Base-by-base conservation (phyloP, 1,139 yeast species). In the Zygosaccharomyces pseudobailii region DNA sequence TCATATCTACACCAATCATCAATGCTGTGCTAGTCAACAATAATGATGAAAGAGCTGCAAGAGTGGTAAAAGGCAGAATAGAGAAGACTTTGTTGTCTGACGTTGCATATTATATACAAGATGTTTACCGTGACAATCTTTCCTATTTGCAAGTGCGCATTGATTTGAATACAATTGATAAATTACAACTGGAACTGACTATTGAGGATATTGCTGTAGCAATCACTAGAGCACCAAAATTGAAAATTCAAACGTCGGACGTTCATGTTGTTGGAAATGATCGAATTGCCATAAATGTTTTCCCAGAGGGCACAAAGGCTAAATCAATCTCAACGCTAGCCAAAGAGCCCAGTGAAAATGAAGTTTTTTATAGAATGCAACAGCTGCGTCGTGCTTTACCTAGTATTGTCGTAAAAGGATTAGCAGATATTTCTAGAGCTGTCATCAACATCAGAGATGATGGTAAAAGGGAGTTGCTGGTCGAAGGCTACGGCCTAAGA, bases 1-100 rank as follows among this genome's bases (percentile, higher is more conserved):
- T 82, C 13, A 94, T 94, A 59, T 87, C 96, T 4, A 94, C 98
- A 2, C 99, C 99, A 0, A 94, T 94, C 64, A 92, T 94, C 64
- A 90, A 92, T 56, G 95, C 97, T 6, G 90, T 86, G 7, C 74
- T 94, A 57, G 97, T 92, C 10, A 92, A 94, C 62, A 94, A 87
- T 58, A 82, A 83, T 17, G 98, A 94, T 66, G 97, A 90, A 70
- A 85, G 96, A 63, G 97, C 97, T 25, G 98, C 98, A 0, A 82
- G 99, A 68, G 97, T 94, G 56, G 98, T 94, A 36, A 94, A 94
- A 70, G 98, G 99, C 44, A 80, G 99, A 66, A 80, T 94, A 48
- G 99, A 94, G 66, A 94, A 92, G 72, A 94, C 98, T 0, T 71
- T 84, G 49, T 71, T 94, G 52, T 81, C 83, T 55, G 98, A 94